phyloP scores from a whole-genome alignment of 2,329 filamentous ascomycete species.

The Hymenoscyphus linearis region DNA sequence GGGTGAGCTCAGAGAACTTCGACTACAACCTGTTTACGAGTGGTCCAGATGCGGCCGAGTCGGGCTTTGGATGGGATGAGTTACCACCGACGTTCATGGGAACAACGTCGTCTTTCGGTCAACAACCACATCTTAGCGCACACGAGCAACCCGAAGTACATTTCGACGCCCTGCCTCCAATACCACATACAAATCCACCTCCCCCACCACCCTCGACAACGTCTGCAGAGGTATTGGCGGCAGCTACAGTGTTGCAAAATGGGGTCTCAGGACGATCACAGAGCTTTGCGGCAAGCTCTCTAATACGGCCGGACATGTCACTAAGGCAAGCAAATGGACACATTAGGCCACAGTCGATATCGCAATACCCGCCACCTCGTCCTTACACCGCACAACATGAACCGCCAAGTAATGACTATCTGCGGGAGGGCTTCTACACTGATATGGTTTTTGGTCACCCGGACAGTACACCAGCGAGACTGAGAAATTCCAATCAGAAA shows the following conservation, averaged over 20 bases:
- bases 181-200: slow-evolving; percentile 12
- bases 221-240: slow-evolving; percentile 53
- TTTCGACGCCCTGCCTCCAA: slow-evolving; percentile 20
- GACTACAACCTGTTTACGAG: slow-evolving; percentile 41
- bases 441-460: slow-evolving; percentile 27
- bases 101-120: slow-evolving; percentile 57
- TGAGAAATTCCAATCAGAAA: slow-evolving; percentile 29
- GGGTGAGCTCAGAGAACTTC: slow-evolving; percentile 47
- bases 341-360: slow-evolving; percentile 24
- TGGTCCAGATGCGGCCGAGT: slow-evolving; percentile 42
- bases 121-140: slow-evolving; percentile 29
- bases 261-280: slow-evolving; percentile 29
- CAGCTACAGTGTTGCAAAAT: slow-evolving; percentile 49
- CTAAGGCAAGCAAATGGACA: slow-evolving; percentile 17
- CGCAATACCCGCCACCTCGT: slow-evolving; percentile 15
- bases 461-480: slow-evolving; percentile 11
- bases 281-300: slow-evolving; percentile 24
- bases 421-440: slow-evolving; percentile 22
- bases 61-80: slow-evolving; percentile 49
- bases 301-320: slow-evolving; percentile 19
- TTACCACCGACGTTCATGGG: slow-evolving; percentile 62
- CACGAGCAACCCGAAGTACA: slow-evolving; percentile 18
- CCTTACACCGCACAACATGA: slow-evolving; percentile 15
- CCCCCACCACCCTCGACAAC: slow-evolving; percentile 22
- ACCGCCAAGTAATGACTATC: slow-evolving; percentile 16